Base-by-base conservation (phyloP, 225 moss, liverwort and hornwort genomes). In the Lunularia cruciata region DNA sequence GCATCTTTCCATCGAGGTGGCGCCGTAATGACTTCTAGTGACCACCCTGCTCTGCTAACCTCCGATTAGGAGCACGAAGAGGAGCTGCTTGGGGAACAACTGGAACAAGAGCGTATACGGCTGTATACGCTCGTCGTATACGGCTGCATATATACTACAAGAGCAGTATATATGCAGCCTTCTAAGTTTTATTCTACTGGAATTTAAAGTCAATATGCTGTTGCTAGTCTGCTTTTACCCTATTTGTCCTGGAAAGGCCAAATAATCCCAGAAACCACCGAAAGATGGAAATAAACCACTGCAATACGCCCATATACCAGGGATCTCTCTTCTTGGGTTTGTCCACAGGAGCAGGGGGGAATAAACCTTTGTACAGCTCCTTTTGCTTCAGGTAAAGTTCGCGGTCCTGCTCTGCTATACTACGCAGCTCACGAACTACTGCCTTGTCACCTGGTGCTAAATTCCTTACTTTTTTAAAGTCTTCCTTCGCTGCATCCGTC, bases 361-460 rank as follows among this genome's bases (percentile, higher is more conserved):
- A 98, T 34, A 98, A 83, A 49, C 93, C 98, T 76, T 87, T 88
- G 78, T 90, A 98, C 70, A 98, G 86, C 79, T 93, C 87, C 63
- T 89, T 89, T 39, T 98, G 98, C 78, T 93, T 98, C 16, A 86
- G 63, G 56, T 89, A 93, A 6, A 98, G 77, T 76, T 98, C 82
- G 4, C 85, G 83, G 19, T 98, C 93, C 27, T 83, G 89, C 77
- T 83, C 86, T 0, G 88, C 91, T 49, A 98, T 89, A 47, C 38
- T 73, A 34, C 90, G 87, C 63, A 98, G 64, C 79, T 98, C 98
- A 6, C 89, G 91, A 34, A 63, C 46, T 47, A 90, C 87, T 2
- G 91, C 89, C 76, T 89, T 98, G 75, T 98, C 91, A 33, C 78
- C 83, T 39, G 93, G 89, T 23, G 83, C 88, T n/a, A 98, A 69